Conservation (phyloP, 2,329 filamentous ascomycete genomes). For the Alternaria triticimaculans region DNA sequence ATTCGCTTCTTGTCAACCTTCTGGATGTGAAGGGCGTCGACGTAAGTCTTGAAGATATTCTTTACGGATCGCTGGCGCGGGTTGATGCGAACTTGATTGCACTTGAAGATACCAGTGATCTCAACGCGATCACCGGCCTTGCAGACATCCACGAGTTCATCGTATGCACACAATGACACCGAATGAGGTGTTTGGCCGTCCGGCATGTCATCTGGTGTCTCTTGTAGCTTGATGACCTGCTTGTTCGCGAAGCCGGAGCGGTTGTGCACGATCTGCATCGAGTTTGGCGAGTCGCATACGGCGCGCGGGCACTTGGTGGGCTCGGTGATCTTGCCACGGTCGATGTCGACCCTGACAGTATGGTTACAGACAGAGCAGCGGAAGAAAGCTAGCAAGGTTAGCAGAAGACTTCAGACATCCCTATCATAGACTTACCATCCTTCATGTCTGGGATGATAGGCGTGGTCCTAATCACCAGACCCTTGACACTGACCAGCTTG, state of each 20-base stretch:
- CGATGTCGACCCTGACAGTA: constrained; percentile 86
- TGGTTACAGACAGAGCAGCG: constrained; percentile 93
- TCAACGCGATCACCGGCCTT: constrained; percentile 96
- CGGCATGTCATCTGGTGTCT: constrained; percentile 93
- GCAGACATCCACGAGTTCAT: constrained; percentile 96
- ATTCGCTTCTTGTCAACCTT: constrained; percentile 96
- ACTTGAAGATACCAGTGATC: constrained; percentile 95
- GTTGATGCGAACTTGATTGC: constrained; percentile 91
- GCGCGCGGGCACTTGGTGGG: constrained; percentile 86
- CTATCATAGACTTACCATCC: constrained; percentile 60
- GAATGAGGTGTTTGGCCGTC: constrained; percentile 97
- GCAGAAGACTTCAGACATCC: background rate
- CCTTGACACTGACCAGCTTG: constrained; percentile 92
- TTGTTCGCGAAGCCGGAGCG: constrained; percentile 94
- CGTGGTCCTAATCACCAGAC: constrained; percentile 92
- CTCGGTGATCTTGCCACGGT: constrained; percentile 94
- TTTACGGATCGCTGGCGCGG: constrained; percentile 91
- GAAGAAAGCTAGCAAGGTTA: constrained; percentile 76
- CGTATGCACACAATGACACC: constrained; percentile 93
- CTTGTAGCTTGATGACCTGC: constrained; percentile 97
- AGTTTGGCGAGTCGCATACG: constrained; percentile 84
- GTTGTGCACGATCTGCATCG: constrained; percentile 98
- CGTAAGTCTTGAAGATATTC: constrained; percentile 96
- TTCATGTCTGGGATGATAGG: constrained; percentile 99
- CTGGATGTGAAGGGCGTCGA: constrained; percentile 93